A percentile compares a stretch with the other conserved stretches of the same genome.
Conservation (phyloP, 108 stramenopile genomes). For the Heterococcus sp. region DNA sequence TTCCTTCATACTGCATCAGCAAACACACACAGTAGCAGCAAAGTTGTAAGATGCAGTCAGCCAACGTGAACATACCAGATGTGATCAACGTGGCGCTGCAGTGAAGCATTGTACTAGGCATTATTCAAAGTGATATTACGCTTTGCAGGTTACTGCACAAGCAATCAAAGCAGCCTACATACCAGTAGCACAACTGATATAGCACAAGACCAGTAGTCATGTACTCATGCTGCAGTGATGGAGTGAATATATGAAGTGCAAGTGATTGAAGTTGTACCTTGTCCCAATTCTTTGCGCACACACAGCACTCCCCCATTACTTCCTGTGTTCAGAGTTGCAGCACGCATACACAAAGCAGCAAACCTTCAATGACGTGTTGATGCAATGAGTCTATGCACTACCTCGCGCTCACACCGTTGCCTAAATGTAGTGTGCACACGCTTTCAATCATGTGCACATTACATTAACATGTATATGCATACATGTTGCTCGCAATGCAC, state of each 20-base stretch:
- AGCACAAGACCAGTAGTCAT: neutral
- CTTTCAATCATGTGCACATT: too few species aligned
- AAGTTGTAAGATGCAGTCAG: neutral
- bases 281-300: conserved; percentile 75
- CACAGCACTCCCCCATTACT: conserved; percentile 67
- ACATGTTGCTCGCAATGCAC: too few species aligned
- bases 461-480: too few species aligned
- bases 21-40: neutral
- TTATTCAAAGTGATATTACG: neutral
- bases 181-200: neutral
- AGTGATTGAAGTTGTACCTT: conserved; percentile 19
- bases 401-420: too few species aligned
- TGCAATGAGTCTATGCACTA: neutral
- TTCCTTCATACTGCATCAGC: conserved; percentile 79
- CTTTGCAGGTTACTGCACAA: neutral
- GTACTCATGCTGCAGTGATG: neutral
- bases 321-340: too few species aligned
- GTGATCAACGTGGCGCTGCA: neutral
- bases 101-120: neutral
- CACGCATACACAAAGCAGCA: too few species aligned
- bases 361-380: conserved; percentile 8
- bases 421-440: too few species aligned
- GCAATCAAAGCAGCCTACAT: neutral
- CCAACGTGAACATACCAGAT: neutral
- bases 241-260: neutral